Base-by-base conservation (phyloP, 345 rosid species). In the Balakata baccata region DNA sequence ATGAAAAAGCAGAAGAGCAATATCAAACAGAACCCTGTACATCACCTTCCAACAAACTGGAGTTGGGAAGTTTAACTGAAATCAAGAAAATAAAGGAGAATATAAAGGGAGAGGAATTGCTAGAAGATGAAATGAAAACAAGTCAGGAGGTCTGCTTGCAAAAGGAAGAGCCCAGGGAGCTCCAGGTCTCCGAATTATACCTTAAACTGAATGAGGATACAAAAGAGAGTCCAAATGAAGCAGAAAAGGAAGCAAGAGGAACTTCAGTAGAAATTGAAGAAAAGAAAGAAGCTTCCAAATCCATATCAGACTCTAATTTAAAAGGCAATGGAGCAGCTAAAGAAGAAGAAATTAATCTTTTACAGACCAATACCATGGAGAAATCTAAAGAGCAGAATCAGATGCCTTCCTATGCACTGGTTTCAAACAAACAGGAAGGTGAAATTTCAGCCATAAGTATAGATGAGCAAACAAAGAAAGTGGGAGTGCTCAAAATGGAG, bases 1-100 rank as follows among this genome's bases (percentile, higher is more conserved):
- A 67, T 53, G 77, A 78, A 69, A 66, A 79, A 83, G 50, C 59
- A 50, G 65, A 58, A 18, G 85, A 70, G 74, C 78, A 72, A 69
- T 50, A 64, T 76, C 64, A 77, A 65, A 54, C 69, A 75, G 66
- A 69, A 81, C 50, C 83, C 77, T 64, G 76, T 18, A 38, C 72
- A 58, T 80, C 66, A 74, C 79, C 70, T 68, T 69, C 66, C n/a
- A 43, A 34, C 18, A 79, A 79, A 75, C 81, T 72, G 38, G 73
- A 78, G 69, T 67, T 64, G 52, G 78, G 37, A 72, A 20, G 49
- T 53, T 49, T 79, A 71, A 53, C 56, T 11, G 49, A 68, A 75
- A 71, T 43, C 66, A 79, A 79, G 76, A 68, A 78, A 76, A 65
- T 11, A 68, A 72, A 76, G 47, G 77, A 71, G 64, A 77, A 75